Evolutionary conservation across 2,329 filamentous ascomycete genomes (phyloP).

Genomic region (Amylocarpus encephaloides): DNA sequence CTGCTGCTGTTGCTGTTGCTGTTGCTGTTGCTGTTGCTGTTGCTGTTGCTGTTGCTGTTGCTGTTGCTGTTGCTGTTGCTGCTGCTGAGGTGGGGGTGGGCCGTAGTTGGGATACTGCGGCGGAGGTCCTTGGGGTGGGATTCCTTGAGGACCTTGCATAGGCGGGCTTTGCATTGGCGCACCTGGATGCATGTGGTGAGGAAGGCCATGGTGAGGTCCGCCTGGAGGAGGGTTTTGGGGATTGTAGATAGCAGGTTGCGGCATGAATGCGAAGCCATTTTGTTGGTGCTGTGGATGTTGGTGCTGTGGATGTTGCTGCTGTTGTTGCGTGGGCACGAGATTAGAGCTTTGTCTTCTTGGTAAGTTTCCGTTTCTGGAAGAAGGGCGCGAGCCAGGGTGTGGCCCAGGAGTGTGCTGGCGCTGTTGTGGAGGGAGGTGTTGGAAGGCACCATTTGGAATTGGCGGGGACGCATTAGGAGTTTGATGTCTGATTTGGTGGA

Average conservation of each 20-base stretch:
- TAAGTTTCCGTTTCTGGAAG: slow-evolving; percentile 77
- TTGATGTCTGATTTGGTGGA: slow-evolving; percentile 73
- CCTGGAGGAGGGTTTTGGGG: slow-evolving; percentile 40
- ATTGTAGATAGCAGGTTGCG: slow-evolving; percentile 80
- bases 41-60: slow-evolving; percentile 35
- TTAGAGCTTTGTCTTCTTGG: slow-evolving; percentile 69
- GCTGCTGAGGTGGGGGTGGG: slow-evolving; percentile 30
- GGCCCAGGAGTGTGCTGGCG: slow-evolving; percentile 80
- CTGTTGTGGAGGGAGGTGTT: slow-evolving; percentile 36
- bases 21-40: slow-evolving; percentile 28
- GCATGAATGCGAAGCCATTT: slow-evolving; percentile 77
- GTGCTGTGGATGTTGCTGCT: slow-evolving; percentile 50
- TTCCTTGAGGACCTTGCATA: slow-evolving; percentile 18
- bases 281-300: slow-evolving; percentile 59
- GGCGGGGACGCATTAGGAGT: slow-evolving; percentile 86
- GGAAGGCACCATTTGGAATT: slow-evolving; percentile 50
- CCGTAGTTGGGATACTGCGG: slow-evolving; percentile 39
- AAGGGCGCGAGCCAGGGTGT: slow-evolving; percentile 65
- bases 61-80: slow-evolving; percentile 32
- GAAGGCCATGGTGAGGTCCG: slow-evolving; percentile 26
- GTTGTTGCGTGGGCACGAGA: slow-evolving; percentile 61
- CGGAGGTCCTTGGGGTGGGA: slow-evolving; percentile 34
- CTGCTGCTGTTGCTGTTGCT: slow-evolving; percentile 33
- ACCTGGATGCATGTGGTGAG: slow-evolving; percentile 38
- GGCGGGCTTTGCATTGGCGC: slow-evolving; percentile 28